A percentile compares a stretch with the other conserved stretches of the same genome.
These are phyloP conservation scores for Parathielavia hyrcaniae DNA, from an alignment of 495 filamentous ascomycete species.

Conservation along the genomic window DNA sequence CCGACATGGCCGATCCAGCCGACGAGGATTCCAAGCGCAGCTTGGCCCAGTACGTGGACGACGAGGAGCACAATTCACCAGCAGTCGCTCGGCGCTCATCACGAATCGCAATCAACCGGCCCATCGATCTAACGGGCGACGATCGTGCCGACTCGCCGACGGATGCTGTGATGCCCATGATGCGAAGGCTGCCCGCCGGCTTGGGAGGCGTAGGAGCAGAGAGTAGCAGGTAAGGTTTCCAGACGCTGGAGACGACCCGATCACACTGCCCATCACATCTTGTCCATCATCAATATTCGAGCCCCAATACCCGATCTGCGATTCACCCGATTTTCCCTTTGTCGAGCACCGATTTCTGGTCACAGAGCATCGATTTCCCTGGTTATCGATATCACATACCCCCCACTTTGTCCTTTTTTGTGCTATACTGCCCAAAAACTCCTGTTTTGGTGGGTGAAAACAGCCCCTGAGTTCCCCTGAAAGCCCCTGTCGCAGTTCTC, in stretches of 20 bases:
- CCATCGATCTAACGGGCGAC: constrained; percentile 1
- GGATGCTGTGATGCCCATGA: constrained; percentile 3
- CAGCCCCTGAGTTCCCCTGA: neutral
- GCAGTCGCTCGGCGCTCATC: neutral
- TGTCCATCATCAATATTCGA: neutral
- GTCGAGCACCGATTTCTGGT: neutral
- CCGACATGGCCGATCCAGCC: neutral
- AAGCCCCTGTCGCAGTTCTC: neutral
- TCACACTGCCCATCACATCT: neutral
- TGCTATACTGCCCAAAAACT: neutral
- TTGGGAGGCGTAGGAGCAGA: neutral
- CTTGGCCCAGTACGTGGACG: neutral
- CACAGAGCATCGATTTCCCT: neutral
- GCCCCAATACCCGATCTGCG: neutral
- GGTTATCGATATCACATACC: too few species aligned
- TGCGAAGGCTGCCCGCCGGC: neutral
- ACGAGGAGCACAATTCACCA: neutral
- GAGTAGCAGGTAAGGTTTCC: neutral
- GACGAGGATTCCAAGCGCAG: neutral
- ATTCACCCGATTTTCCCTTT: neutral
- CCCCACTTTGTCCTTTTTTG: neutral
- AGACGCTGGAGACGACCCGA: neutral
- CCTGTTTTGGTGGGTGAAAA: neutral
- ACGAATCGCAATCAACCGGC: neutral
- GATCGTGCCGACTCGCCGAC: constrained; percentile 7